Percentiles rank a stretch among this genome's conserved stretches.
Conservation (phyloP, 1,284 basidiomycete genomes). For the Puccinia horiana region DNA sequence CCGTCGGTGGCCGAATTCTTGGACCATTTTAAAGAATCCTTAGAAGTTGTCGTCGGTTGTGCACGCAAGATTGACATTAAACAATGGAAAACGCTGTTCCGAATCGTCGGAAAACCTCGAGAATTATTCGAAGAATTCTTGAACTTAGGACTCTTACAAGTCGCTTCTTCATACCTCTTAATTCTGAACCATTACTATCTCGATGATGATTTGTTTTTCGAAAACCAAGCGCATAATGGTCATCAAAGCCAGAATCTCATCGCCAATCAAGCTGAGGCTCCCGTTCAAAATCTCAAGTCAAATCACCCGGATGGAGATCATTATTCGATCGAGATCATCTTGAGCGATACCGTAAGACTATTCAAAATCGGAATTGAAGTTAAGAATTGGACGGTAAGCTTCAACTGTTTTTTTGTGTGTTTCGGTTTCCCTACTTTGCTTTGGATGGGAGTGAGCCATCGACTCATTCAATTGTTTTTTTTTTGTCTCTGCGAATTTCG, state of each 20-base stretch:
- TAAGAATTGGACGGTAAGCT: conserved; percentile 53
- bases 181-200: conserved; percentile 77
- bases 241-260: not conserved
- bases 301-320: conserved; percentile 45
- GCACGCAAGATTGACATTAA: conserved; percentile 95
- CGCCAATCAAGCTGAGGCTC: not conserved
- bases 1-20: conserved; percentile 72
- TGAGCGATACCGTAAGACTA: conserved; percentile 54
- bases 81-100: conserved; percentile 84
- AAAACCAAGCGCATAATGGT: conserved; percentile 68
- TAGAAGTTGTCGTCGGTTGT: conserved; percentile 93
- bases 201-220: conserved; percentile 65
- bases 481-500: not conserved
- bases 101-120: conserved; percentile 83
- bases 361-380: conserved; percentile 53
- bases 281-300: not conserved
- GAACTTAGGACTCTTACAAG: conserved; percentile 72
- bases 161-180: conserved; percentile 87
- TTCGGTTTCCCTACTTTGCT: conserved; percentile 25
- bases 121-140: conserved; percentile 89
- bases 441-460: not conserved
- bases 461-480: not conserved
- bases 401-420: conserved; percentile 15
- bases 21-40: conserved; percentile 84
- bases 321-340: conserved; percentile 54